Evolutionary conservation across 169 alveolate species (phyloP).

Genomic region (Nephromyces sp.): DNA sequence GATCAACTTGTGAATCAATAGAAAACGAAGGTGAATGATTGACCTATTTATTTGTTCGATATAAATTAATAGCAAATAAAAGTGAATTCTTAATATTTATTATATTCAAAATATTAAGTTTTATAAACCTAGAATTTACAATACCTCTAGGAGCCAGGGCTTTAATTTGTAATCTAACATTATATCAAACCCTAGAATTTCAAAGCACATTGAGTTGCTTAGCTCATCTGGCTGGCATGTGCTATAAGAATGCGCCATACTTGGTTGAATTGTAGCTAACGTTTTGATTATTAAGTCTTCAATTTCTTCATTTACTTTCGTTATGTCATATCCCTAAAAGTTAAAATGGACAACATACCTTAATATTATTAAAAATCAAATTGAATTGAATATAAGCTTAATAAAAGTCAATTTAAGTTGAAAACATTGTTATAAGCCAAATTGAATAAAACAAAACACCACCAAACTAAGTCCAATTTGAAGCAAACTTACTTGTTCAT

Average conservation of each 20-base stretch:
- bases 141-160: constrained; percentile 63
- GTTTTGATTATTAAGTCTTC: constrained; percentile 66
- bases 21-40: constrained; percentile 66
- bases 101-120: background rate
- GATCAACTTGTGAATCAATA: constrained; percentile 54
- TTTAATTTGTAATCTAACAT: constrained; percentile 50
- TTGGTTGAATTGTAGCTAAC: constrained; percentile 60
- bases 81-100: background rate
- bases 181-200: constrained; percentile 69
- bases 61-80: background rate
- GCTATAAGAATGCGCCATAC: constrained; percentile 63
- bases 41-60: constrained; percentile 21
- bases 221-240: constrained; percentile 65
- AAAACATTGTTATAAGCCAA: too few species aligned
- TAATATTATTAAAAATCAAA: too few species aligned
- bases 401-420: too few species aligned
- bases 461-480: too few species aligned
- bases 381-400: too few species aligned
- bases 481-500: too few species aligned
- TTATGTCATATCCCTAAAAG: constrained; percentile 42
- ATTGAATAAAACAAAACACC: too few species aligned
- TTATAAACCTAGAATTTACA: background rate
- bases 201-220: constrained; percentile 70
- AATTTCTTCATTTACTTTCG: constrained; percentile 44
- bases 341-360: constrained; percentile 5